A percentile compares a stretch with the other conserved stretches of the same genome.
phyloP scores from a whole-genome alignment of 768 basidiomycete genomes.

The Rhodotorula taiwanensis region DNA sequence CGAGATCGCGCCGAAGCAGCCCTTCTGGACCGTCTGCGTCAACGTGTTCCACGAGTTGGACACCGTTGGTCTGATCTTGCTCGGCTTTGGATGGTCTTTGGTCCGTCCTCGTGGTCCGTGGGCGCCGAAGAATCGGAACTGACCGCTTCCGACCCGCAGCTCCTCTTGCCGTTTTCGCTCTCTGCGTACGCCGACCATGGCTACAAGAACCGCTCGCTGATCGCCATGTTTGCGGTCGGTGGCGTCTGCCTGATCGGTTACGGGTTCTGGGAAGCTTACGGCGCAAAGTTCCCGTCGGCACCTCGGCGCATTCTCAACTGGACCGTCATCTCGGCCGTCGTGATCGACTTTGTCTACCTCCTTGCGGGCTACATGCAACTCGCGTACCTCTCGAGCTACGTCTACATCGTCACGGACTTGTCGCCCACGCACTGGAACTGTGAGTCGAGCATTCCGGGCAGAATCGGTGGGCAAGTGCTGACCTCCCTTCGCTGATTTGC shows the following conservation, averaged over 20 bases:
- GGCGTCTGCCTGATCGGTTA: conserved; percentile 29
- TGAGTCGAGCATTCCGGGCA: neutral
- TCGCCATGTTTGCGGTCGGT: conserved; percentile 44
- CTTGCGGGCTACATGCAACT: conserved; percentile 17
- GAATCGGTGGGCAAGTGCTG: too few relatives aligned
- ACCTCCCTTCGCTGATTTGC: neutral
- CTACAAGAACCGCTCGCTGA: conserved; percentile 41
- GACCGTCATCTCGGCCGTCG: conserved; percentile 23
- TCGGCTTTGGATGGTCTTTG: conserved; percentile 28
- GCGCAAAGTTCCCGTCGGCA: conserved; percentile 22
- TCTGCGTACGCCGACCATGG: conserved; percentile 43
- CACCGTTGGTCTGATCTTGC: conserved; percentile 27
- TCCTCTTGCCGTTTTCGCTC: conserved; percentile 39
- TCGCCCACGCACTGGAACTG: conserved; percentile 13
- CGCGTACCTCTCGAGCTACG: conserved; percentile 18
- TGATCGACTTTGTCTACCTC: conserved; percentile 27
- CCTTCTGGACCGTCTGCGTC: neutral
- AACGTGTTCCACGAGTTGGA: conserved; percentile 18
- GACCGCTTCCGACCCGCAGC: too few relatives aligned
- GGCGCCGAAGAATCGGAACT: too few relatives aligned
- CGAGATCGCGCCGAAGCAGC: neutral
- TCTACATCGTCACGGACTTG: conserved; percentile 28
- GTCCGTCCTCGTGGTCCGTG: too few relatives aligned
- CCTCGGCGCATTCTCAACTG: conserved; percentile 32
- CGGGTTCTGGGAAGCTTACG: conserved; percentile 22